Conservation (phyloP, 257 asterid genomes). For the Solanum chmielewskii region DNA sequence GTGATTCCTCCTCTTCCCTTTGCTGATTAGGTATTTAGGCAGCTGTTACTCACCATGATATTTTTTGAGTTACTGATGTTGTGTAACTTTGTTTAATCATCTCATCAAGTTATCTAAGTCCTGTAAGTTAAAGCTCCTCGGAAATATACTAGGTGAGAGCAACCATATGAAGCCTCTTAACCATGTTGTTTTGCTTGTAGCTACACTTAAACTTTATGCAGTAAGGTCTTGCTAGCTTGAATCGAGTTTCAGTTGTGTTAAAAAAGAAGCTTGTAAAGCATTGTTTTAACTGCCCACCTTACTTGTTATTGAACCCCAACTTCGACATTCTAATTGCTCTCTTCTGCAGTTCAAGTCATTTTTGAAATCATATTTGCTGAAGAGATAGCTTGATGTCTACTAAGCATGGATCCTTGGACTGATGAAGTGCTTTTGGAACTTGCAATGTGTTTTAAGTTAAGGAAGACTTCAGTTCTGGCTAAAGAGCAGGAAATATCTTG, state of each 20-base stretch:
- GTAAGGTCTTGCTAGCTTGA: background rate
- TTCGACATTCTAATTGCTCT: background rate
- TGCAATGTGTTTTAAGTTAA: background rate
- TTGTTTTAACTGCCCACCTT: background rate
- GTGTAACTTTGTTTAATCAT: background rate
- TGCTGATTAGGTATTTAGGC: background rate
- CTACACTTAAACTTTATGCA: background rate
- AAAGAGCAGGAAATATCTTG: background rate
- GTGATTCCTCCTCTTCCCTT: background rate
- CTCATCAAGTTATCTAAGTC: background rate
- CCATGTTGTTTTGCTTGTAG: background rate
- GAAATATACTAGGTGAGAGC: background rate
- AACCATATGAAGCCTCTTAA: background rate
- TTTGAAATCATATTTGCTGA: slow-evolving; percentile 57
- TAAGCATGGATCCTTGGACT: background rate
- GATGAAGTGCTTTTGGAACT: background rate
- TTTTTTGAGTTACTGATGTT: background rate
- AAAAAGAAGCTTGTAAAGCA: background rate
- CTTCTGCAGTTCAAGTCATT: slow-evolving; percentile 42
- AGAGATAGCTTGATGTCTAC: slow-evolving; percentile 32
- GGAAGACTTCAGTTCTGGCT: background rate
- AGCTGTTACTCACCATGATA: background rate
- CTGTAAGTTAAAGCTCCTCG: background rate
- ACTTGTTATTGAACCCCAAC: background rate
- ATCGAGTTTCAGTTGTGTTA: background rate